These are phyloP conservation scores for Centella asiatica DNA, from an alignment of 129 eudicot genomes.

Conservation along the genomic window DNA sequence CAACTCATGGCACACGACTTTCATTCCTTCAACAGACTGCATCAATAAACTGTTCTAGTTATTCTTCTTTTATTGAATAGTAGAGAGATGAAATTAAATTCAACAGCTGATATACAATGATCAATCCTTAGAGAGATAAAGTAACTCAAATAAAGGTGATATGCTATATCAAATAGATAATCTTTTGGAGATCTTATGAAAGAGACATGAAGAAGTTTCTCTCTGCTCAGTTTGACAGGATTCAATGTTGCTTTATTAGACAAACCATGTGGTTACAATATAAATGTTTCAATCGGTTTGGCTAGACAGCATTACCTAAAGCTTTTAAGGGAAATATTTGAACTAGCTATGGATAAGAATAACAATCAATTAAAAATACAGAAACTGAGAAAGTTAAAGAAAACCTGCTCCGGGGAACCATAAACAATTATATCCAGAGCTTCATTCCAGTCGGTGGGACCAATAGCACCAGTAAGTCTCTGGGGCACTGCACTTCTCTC, in stretches of 20 bases:
- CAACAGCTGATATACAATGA: too few relatives aligned
- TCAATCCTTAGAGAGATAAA: too few relatives aligned
- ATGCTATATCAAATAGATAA: too few relatives aligned
- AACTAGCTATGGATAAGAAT: neutral
- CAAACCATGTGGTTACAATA: neutral
- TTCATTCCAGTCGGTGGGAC: slow-evolving; percentile 96
- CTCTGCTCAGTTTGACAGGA: too few relatives aligned
- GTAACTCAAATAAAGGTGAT: too few relatives aligned
- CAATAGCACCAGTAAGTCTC: slow-evolving; percentile 46
- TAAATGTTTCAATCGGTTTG: neutral
- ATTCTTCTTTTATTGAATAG: too few relatives aligned
- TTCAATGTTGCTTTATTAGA: too few relatives aligned
- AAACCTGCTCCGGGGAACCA: slow-evolving; percentile 97
- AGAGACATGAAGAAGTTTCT: too few relatives aligned
- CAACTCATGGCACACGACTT: slow-evolving; percentile 87
- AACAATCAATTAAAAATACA: neutral
- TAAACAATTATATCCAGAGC: slow-evolving; percentile 78
- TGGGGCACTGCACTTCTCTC: slow-evolving; percentile 60
- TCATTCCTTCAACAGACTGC: slow-evolving; percentile 99
- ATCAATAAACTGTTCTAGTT: neutral
- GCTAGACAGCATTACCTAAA: too few relatives aligned
- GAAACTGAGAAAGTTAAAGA: neutral
- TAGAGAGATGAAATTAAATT: too few relatives aligned
- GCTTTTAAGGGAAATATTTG: too few relatives aligned
- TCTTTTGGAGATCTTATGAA: too few relatives aligned